Evolutionary conservation across 2,329 filamentous ascomycete species (phyloP), one percentile per base, ranked within the genome.

Genomic region (Zymoseptoria tritici): DNA sequence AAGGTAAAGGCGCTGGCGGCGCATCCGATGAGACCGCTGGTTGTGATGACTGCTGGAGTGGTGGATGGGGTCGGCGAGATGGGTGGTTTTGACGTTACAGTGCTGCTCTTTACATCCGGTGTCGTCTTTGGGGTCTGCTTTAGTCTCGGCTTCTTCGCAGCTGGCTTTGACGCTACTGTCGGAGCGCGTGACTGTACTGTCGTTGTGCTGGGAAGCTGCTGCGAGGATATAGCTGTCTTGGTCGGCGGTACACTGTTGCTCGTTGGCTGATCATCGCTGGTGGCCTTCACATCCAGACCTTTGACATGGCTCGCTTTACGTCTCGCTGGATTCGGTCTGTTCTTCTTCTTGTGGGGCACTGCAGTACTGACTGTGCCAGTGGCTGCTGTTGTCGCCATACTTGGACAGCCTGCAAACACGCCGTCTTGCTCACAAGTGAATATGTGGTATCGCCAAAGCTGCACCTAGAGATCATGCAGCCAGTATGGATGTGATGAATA

Each of bases 1-100:
- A 71, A 57, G 36, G 70, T 58, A 3, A 64, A 67, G 9, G 67
- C 68, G 49, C 67, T 62, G 2, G 68, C 67, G 11, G 63, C 67
- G 53, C 67, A 70, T 50, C 68, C 69, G 13, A 70, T 52, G 1
- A 71, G 64, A 55, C 67, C 67, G 22, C 68, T 68, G 16, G 69
- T 46, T 11, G 36, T 69, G 6, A 67, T 57, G n/a, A 69, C 54
- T 20, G 66, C 65, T 20, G 67, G 66, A 16, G 64, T 54, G 16
- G 62, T 6, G 36, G 36, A 46, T 16, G 36, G 36, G 2, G 36
- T 46, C 13, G 36, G 36, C 36, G 16, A 46, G 36, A n/a, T 46
- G 11, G 11, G 5, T 46, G 36, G 5, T n/a, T 11, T n/a, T n/a
- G 36, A n/a, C 1, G 36, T 46, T 11, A 7, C 4, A n/a, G 36